Evolutionary conservation across 208 protist genomes (phyloP).

Genomic region (Wallacemonas collosoma): DNA sequence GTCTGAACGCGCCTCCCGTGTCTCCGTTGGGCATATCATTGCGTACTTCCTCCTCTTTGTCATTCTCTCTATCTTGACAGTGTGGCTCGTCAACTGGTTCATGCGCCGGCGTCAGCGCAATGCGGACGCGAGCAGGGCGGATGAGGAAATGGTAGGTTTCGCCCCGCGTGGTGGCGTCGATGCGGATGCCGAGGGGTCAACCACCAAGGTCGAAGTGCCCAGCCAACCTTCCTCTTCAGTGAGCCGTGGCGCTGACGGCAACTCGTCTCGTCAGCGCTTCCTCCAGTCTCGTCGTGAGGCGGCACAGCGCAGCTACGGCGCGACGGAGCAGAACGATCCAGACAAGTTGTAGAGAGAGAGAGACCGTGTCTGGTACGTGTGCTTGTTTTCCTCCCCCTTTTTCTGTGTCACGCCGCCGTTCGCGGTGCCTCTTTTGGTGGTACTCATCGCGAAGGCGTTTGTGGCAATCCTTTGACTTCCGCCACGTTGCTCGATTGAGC

Average conservation of each 20-base stretch:
- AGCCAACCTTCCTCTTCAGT: slow-evolving; percentile 14
- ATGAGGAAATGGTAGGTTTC: slow-evolving; percentile 26
- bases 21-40: slow-evolving; percentile 34
- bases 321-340: slow-evolving; percentile 8
- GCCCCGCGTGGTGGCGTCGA: slow-evolving; percentile 10
- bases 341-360: background rate
- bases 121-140: slow-evolving; percentile 12
- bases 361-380: too few species aligned
- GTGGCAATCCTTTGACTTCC: too few species aligned
- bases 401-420: background rate
- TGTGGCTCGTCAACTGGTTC: slow-evolving; percentile 51
- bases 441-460: too few species aligned
- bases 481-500: too few species aligned
- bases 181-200: background rate
- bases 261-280: slow-evolving; percentile 71
- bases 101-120: slow-evolving; percentile 33
- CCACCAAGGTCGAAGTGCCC: slow-evolving; percentile 12
- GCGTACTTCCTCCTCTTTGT: slow-evolving; percentile 42
- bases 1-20: slow-evolving; percentile 19
- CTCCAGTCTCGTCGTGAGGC: slow-evolving; percentile 52
- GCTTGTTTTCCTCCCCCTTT: background rate
- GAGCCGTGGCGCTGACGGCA: slow-evolving; percentile 32
- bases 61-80: slow-evolving; percentile 35
- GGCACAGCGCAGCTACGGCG: slow-evolving; percentile 31
- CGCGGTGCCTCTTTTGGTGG: too few species aligned